Evolutionary conservation across 768 basidiomycete species (phyloP).

Genomic region (Cystobasidium onofrii): DNA sequence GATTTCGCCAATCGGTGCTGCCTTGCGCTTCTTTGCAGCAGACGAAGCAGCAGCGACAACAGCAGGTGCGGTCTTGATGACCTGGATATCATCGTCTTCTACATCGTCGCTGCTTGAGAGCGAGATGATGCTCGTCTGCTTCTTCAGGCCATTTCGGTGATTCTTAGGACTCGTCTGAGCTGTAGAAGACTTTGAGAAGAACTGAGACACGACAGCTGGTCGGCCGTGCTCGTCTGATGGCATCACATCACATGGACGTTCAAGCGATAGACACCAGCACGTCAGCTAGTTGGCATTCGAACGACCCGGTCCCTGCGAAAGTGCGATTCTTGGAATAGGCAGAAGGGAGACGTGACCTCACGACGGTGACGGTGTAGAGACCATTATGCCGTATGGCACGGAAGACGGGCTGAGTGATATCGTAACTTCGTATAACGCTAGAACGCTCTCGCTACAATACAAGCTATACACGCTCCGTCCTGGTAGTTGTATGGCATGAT

Average conservation of each 20-base stretch:
- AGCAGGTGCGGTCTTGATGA: not conserved
- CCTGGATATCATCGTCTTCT: constrained; percentile 15
- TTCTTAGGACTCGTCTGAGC: not conserved
- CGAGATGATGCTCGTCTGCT: constrained; percentile 28
- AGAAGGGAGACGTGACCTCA: too few species aligned
- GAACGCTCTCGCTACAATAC: too few species aligned
- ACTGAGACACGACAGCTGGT: constrained; percentile 10
- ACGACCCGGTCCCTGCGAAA: too few species aligned
- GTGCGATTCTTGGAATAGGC: too few species aligned
- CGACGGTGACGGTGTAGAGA: too few species aligned
- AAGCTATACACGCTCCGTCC: too few species aligned
- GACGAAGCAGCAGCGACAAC: not conserved
- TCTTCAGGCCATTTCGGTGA: not conserved
- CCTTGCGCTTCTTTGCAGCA: constrained; percentile 1
- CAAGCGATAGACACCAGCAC: too few species aligned
- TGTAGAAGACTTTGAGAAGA: constrained; percentile 18
- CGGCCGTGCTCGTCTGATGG: not conserved
- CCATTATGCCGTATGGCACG: too few species aligned
- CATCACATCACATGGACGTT: not conserved
- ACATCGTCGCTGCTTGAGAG: not conserved
- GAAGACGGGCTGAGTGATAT: too few species aligned
- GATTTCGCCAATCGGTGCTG: not conserved
- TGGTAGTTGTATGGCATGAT: too few species aligned
- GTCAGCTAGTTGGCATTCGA: too few species aligned
- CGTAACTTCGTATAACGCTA: too few species aligned